Evolutionary conservation across 129 eudicot genomes (phyloP).

Genomic region (Artemisia annua): DNA sequence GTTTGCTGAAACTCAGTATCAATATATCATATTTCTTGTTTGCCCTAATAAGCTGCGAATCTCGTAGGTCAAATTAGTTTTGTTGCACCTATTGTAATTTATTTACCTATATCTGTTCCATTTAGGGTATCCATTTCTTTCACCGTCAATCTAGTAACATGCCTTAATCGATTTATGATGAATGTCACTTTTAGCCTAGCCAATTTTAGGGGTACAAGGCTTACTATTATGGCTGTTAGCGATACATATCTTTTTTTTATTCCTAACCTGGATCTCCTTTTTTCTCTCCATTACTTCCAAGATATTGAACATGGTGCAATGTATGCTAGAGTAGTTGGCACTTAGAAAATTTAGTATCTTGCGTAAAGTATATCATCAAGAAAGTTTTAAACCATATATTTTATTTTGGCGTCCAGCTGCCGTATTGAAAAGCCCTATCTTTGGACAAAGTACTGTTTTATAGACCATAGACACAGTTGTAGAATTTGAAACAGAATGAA

Average conservation of each 20-base stretch:
- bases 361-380: background rate
- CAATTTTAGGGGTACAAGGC: conserved; percentile 13
- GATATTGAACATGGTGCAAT: too few species aligned
- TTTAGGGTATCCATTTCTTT: background rate
- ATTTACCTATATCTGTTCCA: background rate
- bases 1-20: conserved; percentile 25
- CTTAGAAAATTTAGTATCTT: too few species aligned
- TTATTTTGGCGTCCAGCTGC: background rate
- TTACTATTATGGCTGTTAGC: conserved; percentile 14
- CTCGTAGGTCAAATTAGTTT: conserved; percentile 1
- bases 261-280: background rate
- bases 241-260: background rate
- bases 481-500: too few species aligned
- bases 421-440: too few species aligned
- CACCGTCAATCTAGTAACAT: background rate
- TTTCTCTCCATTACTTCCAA: conserved; percentile 7
- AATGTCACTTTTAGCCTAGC: background rate
- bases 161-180: background rate
- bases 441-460: too few species aligned
- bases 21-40: conserved; percentile 10
- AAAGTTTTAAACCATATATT: background rate
- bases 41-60: background rate
- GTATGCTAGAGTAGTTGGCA: too few species aligned
- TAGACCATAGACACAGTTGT: too few species aligned
- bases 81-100: conserved; percentile 2